Conservation (phyloP, 176 grass and related monocot genomes). For the Cenchrus purpureus region DNA sequence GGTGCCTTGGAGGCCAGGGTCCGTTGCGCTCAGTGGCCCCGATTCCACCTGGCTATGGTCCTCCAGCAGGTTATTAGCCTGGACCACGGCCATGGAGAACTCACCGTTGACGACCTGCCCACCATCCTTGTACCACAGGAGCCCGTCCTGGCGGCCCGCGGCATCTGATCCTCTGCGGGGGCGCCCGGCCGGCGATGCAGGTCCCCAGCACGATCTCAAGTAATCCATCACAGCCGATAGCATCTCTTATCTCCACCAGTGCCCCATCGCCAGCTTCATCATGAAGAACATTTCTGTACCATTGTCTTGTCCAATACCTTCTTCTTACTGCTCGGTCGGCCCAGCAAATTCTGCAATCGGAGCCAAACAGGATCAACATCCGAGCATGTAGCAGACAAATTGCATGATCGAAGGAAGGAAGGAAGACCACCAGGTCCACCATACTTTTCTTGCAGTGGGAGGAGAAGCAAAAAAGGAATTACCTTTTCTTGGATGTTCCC, state of each 20-base stretch:
- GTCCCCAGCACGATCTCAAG: constrained; percentile 76
- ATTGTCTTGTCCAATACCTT: background rate
- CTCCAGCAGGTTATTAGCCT: constrained; percentile 89
- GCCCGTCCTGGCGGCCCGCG: constrained; percentile 67
- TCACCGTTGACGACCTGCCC: constrained; percentile 67
- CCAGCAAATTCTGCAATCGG: constrained; percentile 35
- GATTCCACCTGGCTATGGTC: constrained; percentile 92
- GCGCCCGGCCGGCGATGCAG: constrained; percentile 45
- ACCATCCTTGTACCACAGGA: constrained; percentile 87
- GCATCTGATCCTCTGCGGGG: constrained; percentile 53
- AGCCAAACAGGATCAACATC: constrained; percentile 38
- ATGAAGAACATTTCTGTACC: constrained; percentile 15
- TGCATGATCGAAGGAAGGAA: constrained; percentile 35
- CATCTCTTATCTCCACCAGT: constrained; percentile 69
- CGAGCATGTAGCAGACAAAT: constrained; percentile 3
- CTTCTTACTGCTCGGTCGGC: background rate
- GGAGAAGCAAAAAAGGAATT: constrained; percentile 40
- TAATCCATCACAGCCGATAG: constrained; percentile 61
- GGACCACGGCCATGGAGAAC: constrained; percentile 92
- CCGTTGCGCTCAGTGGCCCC: constrained; percentile 56
- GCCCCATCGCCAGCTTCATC: constrained; percentile 37
- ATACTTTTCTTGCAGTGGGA: constrained; percentile 45
- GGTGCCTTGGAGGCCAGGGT: constrained; percentile 55
- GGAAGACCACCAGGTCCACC: constrained; percentile 20
- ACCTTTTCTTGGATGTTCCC: constrained; percentile 44